A percentile compares a stretch with the other conserved stretches of the same genome.
Evolutionary conservation across 352 stramenopile genomes (phyloP).

Genomic region (Phytophthora meadii): DNA sequence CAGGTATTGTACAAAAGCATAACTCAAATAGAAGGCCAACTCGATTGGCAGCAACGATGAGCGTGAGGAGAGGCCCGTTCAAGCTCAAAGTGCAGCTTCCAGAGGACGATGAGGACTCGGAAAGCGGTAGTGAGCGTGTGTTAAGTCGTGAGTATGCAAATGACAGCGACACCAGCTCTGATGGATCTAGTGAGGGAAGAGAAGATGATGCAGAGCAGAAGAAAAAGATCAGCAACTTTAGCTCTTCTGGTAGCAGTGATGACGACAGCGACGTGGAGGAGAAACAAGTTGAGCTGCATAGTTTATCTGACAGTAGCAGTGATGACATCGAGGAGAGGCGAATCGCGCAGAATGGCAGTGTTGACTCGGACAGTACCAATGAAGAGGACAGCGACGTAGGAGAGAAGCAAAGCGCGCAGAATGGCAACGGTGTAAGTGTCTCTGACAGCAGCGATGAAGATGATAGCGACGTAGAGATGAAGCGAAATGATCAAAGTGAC

Average conservation of each 20-base stretch:
- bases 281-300: constrained; percentile 1
- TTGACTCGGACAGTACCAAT: not conserved
- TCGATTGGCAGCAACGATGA: constrained; percentile 13
- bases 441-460: not conserved
- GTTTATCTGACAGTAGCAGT: not conserved
- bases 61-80: constrained; percentile 4
- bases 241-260: not conserved
- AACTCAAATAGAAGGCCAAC: too few species aligned
- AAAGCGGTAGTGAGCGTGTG: constrained; percentile 33
- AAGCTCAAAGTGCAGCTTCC: constrained; percentile 15
- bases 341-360: not conserved
- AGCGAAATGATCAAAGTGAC: not conserved
- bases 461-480: constrained; percentile 3
- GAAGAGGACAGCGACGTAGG: constrained; percentile 2
- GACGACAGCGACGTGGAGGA: constrained; percentile 2
- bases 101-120: constrained; percentile 32
- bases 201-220: too few species aligned
- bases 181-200: constrained; percentile 2
- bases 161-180: constrained; percentile 26
- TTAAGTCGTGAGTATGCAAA: not conserved
- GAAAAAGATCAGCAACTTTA: too few species aligned
- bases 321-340: not conserved
- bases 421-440: constrained; percentile 1
- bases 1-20: too few species aligned
- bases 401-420: not conserved